Conservation (phyloP, 306 rosid species). For the Citrullus mucosospermus region DNA sequence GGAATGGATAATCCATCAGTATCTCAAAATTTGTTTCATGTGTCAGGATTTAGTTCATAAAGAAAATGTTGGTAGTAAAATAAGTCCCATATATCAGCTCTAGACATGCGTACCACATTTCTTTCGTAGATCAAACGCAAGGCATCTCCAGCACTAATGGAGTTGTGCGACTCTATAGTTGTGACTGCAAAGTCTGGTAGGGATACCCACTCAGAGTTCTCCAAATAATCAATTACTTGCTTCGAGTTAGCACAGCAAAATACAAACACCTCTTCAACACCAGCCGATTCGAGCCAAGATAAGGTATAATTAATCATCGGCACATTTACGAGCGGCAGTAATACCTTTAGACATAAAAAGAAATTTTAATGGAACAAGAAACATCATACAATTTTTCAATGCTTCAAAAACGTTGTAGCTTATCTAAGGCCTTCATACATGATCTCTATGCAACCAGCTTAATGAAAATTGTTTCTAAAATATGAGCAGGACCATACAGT, state of each 20-base stretch:
- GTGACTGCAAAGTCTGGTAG: constrained; percentile 63
- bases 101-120: constrained; percentile 55
- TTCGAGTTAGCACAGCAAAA: constrained; percentile 89
- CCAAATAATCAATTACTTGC: constrained; percentile 74
- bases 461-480: neutral
- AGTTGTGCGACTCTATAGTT: constrained; percentile 75
- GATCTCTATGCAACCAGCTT: neutral
- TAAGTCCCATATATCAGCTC: neutral
- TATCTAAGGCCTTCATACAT: neutral
- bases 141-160: constrained; percentile 89
- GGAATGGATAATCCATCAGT: neutral
- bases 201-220: constrained; percentile 68
- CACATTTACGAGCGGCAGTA: constrained; percentile 70
- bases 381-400: neutral
- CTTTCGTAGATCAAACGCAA: constrained; percentile 80
- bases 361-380: neutral
- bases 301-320: constrained; percentile 87
- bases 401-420: neutral
- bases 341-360: constrained; percentile 30
- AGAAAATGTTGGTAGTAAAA: neutral
- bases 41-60: neutral
- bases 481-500: neutral
- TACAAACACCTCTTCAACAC: constrained; percentile 89
- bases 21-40: neutral
- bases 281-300: constrained; percentile 96